Evolutionary conservation across 768 basidiomycete genomes (phyloP).

Genomic region (Auricularia cornea): DNA sequence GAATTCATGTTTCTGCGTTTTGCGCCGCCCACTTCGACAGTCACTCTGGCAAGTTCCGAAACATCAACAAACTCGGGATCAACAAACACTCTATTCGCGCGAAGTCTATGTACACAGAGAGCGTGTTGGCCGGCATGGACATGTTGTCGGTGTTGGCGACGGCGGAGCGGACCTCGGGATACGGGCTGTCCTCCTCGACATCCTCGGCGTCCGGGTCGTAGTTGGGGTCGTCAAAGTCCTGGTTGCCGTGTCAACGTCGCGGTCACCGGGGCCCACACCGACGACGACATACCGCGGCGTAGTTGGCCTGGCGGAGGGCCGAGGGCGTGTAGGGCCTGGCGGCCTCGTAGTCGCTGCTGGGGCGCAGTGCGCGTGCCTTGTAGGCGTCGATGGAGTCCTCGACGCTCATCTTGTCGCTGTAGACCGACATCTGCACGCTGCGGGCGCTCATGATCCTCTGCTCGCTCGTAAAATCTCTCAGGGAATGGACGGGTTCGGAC

Average conservation of each 20-base stretch:
- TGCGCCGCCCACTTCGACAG: too few relatives aligned
- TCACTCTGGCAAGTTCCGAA: too few relatives aligned
- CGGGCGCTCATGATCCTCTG: background rate
- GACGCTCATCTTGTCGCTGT: background rate
- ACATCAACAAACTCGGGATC: too few relatives aligned
- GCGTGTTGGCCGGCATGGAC: conserved; percentile 48
- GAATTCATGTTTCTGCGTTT: too few relatives aligned
- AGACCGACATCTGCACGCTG: background rate
- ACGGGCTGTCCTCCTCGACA: conserved; percentile 58
- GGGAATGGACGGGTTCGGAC: too few relatives aligned
- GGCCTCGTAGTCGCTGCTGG: background rate
- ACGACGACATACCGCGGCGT: background rate
- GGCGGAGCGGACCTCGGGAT: conserved; percentile 63
- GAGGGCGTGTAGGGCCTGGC: background rate
- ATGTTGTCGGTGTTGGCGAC: conserved; percentile 67
- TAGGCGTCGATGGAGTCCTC: background rate
- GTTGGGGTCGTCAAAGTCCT: conserved; percentile 48
- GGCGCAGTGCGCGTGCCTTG: background rate
- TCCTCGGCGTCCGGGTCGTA: conserved; percentile 40
- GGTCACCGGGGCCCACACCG: background rate
- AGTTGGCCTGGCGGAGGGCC: background rate
- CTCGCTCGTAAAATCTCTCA: too few relatives aligned
- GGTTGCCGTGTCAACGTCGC: background rate
- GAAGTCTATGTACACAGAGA: too few relatives aligned
- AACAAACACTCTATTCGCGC: too few relatives aligned